These are phyloP conservation scores for Pseudogymnoascus sp. DNA, from an alignment of 2,329 filamentous ascomycete genomes.

Conservation along the genomic window DNA sequence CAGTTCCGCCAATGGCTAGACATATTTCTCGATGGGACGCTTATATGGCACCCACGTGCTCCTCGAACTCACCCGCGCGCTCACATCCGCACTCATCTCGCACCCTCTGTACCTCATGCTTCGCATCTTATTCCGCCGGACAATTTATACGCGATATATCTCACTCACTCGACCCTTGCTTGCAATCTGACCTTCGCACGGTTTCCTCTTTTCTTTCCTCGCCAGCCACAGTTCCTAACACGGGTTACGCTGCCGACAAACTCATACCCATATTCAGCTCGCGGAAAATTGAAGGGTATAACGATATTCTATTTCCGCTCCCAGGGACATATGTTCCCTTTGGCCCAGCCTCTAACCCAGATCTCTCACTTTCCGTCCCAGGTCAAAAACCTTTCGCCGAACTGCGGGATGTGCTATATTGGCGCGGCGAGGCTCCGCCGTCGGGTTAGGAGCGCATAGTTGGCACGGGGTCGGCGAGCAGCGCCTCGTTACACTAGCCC, in stretches of 20 bases:
- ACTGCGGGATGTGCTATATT: conserved; percentile 45
- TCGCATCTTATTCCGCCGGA: conserved; percentile 28
- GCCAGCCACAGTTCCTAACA: conserved; percentile 33
- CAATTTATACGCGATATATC: conserved; percentile 19
- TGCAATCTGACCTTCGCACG: conserved; percentile 42
- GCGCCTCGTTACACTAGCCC: conserved; percentile 50
- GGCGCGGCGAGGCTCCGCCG: conserved; percentile 42
- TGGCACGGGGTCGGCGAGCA: conserved; percentile 56
- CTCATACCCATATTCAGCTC: conserved; percentile 52
- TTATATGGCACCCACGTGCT: neutral
- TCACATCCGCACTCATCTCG: neutral
- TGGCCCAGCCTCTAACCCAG: conserved; percentile 31
- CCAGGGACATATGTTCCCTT: conserved; percentile 37
- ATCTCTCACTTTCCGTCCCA: neutral
- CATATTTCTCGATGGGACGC: conserved; percentile 5
- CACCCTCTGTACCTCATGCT: neutral
- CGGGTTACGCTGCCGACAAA: conserved; percentile 33
- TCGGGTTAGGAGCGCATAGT: conserved; percentile 44
- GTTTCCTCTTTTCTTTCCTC: conserved; percentile 47
- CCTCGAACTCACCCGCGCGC: neutral
- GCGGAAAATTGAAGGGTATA: conserved; percentile 47
- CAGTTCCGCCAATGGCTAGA: neutral
- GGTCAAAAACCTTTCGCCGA: conserved; percentile 20
- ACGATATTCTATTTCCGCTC: conserved; percentile 43
- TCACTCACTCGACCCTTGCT: conserved; percentile 41